Conservation (phyloP, 2,329 filamentous ascomycete genomes). For the Xylariaceae sp. region DNA sequence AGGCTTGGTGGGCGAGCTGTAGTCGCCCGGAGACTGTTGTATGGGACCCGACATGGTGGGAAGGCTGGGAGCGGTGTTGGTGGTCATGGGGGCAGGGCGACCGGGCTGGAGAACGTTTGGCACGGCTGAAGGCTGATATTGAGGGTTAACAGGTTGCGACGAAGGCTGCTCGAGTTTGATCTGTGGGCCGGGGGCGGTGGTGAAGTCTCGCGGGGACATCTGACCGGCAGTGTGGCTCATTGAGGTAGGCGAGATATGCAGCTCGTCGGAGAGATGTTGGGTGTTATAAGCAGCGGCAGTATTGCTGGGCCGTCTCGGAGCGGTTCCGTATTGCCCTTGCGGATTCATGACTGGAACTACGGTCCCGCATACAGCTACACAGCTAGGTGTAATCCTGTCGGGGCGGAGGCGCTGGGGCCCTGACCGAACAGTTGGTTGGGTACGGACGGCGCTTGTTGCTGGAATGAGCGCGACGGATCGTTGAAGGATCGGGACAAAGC, state of each 20-base stretch:
- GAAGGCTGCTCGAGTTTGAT: constrained; percentile 45
- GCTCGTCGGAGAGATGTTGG: constrained; percentile 42
- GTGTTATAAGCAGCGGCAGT: constrained; percentile 31
- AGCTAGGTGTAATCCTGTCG: too few species aligned
- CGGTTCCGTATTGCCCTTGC: constrained; percentile 31
- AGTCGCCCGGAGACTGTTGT: constrained; percentile 34
- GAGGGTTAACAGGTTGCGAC: constrained; percentile 33
- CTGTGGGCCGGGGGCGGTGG: constrained; percentile 37
- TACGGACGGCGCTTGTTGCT: neutral
- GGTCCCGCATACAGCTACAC: too few species aligned
- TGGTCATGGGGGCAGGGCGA: constrained; percentile 35
- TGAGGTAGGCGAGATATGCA: constrained; percentile 45
- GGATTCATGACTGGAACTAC: constrained; percentile 33
- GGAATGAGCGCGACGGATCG: constrained; percentile 13
- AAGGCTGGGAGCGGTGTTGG: constrained; percentile 42
- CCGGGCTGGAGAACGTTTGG: constrained; percentile 57
- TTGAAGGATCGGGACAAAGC: constrained; percentile 1
- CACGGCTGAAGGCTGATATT: constrained; percentile 42
- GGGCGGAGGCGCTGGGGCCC: neutral
- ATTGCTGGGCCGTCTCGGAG: constrained; percentile 34
- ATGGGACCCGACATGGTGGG: constrained; percentile 42
- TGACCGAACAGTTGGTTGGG: neutral
- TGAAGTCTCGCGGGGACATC: constrained; percentile 44
- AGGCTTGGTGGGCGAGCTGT: constrained; percentile 54
- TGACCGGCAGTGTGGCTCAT: constrained; percentile 37